Percentiles rank a stretch among this genome's conserved stretches.
phyloP scores from a whole-genome alignment of 2,329 filamentous ascomycete species.

The Orbilia blumenaviensis region DNA sequence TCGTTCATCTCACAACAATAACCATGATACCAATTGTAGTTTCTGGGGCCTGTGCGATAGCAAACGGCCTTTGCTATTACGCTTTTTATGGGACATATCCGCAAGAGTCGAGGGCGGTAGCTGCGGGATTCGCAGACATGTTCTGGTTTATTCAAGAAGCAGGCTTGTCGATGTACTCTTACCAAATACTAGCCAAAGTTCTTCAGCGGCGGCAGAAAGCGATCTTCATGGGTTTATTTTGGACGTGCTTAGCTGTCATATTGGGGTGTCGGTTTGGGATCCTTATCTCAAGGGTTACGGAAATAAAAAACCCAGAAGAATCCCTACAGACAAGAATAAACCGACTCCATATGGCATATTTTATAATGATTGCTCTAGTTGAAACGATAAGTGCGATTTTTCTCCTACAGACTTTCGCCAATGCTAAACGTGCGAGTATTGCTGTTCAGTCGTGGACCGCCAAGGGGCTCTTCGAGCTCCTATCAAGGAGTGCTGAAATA shows the following conservation, averaged over 20 bases:
- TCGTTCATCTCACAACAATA: slow-evolving; percentile 62
- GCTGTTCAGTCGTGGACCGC: slow-evolving; percentile 59
- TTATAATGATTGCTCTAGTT: slow-evolving; percentile 62
- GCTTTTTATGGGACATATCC: slow-evolving; percentile 61
- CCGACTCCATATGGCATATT: slow-evolving; percentile 63
- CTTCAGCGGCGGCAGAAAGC: slow-evolving; percentile 61
- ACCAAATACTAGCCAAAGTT: slow-evolving; percentile 66
- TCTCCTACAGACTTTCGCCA: slow-evolving; percentile 61
- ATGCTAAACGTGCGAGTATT: slow-evolving; percentile 44
- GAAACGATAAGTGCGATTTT: slow-evolving; percentile 63
- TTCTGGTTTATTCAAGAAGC: slow-evolving; percentile 64
- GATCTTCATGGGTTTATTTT: slow-evolving; percentile 67
- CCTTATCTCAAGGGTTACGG: slow-evolving; percentile 58
- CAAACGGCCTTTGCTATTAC: slow-evolving; percentile 64
- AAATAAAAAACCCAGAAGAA: slow-evolving; percentile 57
- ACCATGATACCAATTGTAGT: slow-evolving; percentile 62
- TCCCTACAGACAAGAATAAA: slow-evolving; percentile 60
- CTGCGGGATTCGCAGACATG: slow-evolving; percentile 62
- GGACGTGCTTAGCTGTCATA: slow-evolving; percentile 68
- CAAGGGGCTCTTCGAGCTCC: slow-evolving; percentile 61
- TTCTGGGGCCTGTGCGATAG: slow-evolving; percentile 61
- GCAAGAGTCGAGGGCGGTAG: slow-evolving; percentile 58
- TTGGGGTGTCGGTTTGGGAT: slow-evolving; percentile 64
- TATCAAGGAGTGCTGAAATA: slow-evolving; percentile 63
- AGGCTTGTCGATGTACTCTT: slow-evolving; percentile 65